Base-by-base conservation (phyloP, 805 yeast species). In the Pichia paraexigua region DNA sequence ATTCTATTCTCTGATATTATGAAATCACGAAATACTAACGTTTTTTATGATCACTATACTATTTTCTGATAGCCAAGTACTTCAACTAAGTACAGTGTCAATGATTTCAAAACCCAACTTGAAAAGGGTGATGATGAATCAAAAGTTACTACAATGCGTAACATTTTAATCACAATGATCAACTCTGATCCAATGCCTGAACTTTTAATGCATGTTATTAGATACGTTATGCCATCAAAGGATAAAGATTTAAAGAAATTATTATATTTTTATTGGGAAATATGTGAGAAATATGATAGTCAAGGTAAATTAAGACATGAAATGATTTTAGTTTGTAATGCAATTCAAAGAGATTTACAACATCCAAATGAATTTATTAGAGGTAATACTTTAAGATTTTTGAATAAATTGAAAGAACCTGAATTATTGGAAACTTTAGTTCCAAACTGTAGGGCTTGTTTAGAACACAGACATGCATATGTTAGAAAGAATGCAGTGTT, bases 301-400 rank as follows among this genome's bases (percentile, higher is more conserved):
- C 85, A 85, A 49, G 98, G 98, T 5, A 89, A 88, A 68, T 79
- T 95, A 76, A 88, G 88, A 71, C 98, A 92, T 68, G 99, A 94
- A 72, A 94, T 94, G 98, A 92, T 95, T 70, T 80, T 94, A 57
- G 98, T 92, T 47, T 94, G 98, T 74, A 95, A 95, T 68, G 97
- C 98, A 49, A 89, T 94, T 63, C 95, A 94, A 70, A 91, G 90
- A 69, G 99, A 94, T 67, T 78, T 94, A 61, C 97, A 91, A 71
- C 99, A 95, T 71, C 97, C 99, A 48, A 94, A 94, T 74, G 99
- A 94, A 71, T 94, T 85, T 66, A 85, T 94, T 58, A 82, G 98
- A 63, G 99, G 99, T 60, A 89, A 89, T 63, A 92, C 98, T 11
- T 76, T 94, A 69, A 82, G 98, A 63, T 92, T 90, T 69, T 77